phyloP scores from a whole-genome alignment of 2,329 filamentous ascomycete genomes.

The Beauveria varroae region DNA sequence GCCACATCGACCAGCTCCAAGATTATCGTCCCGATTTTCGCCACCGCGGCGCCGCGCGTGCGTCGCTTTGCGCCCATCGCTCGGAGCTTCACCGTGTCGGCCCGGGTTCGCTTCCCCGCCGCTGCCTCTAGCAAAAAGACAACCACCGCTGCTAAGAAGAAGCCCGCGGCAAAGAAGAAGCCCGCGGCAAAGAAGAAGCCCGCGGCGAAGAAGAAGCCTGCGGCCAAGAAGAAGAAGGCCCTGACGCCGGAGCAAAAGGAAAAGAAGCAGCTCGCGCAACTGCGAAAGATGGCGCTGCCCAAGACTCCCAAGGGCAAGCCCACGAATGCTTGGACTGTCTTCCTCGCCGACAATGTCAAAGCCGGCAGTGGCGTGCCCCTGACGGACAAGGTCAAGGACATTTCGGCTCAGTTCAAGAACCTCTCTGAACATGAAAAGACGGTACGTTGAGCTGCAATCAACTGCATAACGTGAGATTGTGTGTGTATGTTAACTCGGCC shows the following conservation, averaged over 20 bases:
- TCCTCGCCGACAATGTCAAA: slow-evolving; percentile 24
- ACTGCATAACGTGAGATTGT: background rate
- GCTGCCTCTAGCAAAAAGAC: slow-evolving; percentile 16
- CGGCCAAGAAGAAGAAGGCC: slow-evolving; percentile 25
- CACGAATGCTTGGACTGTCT: slow-evolving; percentile 30
- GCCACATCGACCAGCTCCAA: slow-evolving; percentile 16
- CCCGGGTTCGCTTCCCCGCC: slow-evolving; percentile 19
- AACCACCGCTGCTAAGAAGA: slow-evolving; percentile 20
- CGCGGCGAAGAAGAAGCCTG: slow-evolving; percentile 16
- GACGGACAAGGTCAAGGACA: slow-evolving; percentile 17
- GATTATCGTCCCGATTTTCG: slow-evolving; percentile 16
- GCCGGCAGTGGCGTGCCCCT: slow-evolving; percentile 10
- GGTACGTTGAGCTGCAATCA: slow-evolving; percentile 28
- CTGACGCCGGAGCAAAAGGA: slow-evolving; percentile 32
- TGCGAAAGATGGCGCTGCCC: slow-evolving; percentile 36
- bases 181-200: slow-evolving; percentile 29
- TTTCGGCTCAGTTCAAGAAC: slow-evolving; percentile 29
- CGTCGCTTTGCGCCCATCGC: slow-evolving; percentile 15
- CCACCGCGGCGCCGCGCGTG: slow-evolving; percentile 14
- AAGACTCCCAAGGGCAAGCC: slow-evolving; percentile 29
- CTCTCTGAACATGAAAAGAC: slow-evolving; percentile 34
- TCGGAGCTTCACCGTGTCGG: slow-evolving; percentile 26
- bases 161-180: slow-evolving; percentile 25
- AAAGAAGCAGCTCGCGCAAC: slow-evolving; percentile 24
- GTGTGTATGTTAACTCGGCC: background rate